A percentile compares a stretch with the other conserved stretches of the same genome.
These are phyloP conservation scores for Phaeoacremonium minimum DNA, from an alignment of 2,329 filamentous ascomycete genomes.

Conservation along the genomic window DNA sequence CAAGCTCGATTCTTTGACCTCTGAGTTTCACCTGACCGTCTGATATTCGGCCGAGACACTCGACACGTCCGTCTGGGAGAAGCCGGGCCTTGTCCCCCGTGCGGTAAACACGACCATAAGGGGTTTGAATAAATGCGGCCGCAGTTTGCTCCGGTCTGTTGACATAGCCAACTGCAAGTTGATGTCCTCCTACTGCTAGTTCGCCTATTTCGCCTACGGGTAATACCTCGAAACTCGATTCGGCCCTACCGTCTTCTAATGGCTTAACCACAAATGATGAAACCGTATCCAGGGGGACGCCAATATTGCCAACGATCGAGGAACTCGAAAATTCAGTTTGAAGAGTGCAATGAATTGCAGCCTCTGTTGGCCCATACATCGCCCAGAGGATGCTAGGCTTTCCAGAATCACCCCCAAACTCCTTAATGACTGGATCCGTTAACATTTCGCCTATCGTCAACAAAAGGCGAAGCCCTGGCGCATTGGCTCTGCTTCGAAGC, in stretches of 20 bases:
- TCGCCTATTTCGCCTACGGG: slow-evolving; percentile 69
- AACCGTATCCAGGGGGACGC: slow-evolving; percentile 74
- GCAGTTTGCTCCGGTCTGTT: slow-evolving; percentile 75
- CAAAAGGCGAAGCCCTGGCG: slow-evolving; percentile 65
- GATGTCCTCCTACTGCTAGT: slow-evolving; percentile 73
- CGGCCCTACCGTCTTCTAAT: slow-evolving; percentile 17
- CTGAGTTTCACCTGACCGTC: slow-evolving; percentile 82
- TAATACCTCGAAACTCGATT: slow-evolving; percentile 44
- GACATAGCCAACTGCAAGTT: slow-evolving; percentile 77
- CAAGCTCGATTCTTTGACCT: slow-evolving; percentile 77
- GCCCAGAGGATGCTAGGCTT: slow-evolving; percentile 70
- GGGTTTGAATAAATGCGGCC: slow-evolving; percentile 64
- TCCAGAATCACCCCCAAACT: slow-evolving; percentile 63
- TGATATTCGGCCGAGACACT: slow-evolving; percentile 76
- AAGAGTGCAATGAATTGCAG: slow-evolving; percentile 82
- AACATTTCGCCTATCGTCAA: slow-evolving; percentile 94
- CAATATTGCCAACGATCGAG: slow-evolving; percentile 65
- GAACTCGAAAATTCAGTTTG: slow-evolving; percentile 55
- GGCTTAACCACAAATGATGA: slow-evolving; percentile 68
- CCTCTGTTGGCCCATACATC: slow-evolving; percentile 94
- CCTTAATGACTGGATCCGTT: slow-evolving; percentile 67
- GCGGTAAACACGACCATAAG: slow-evolving; percentile 69
- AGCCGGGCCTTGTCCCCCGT: slow-evolving; percentile 82
- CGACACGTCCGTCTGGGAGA: slow-evolving; percentile 63
- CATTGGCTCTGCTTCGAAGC: slow-evolving; percentile 61